Base-by-base conservation (phyloP, 1,284 basidiomycete species). In the Phellinidium pouzarii region DNA sequence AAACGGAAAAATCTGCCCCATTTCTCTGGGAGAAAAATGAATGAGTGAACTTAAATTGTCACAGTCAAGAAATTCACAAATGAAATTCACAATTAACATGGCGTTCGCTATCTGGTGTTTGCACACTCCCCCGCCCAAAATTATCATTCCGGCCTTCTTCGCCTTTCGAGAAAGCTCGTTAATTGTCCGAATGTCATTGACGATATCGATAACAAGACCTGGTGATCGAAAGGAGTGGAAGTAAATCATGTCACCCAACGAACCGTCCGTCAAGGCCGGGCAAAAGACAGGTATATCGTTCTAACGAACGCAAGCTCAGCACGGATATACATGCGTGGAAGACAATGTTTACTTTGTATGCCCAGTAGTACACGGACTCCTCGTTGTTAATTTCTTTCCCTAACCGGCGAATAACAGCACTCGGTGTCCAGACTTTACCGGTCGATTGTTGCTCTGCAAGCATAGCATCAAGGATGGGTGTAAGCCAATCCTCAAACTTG, bases 71-170 rank as follows among this genome's bases (percentile, higher is more conserved):
- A 38, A n/a, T n/a, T n/a, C n/a, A n/a, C 53, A 53, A 53, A 43
- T 12, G 8, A 4, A 9, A 68, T 76, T 64, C 66, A 95, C 94
- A 65, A 99, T 97, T 20, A 99, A 74, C 96, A 99, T 98, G 1
- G 95, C 94, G 64, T 99, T 99, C 14, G 94, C 94, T 54, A 99
- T 97, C 66, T 99, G 96, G 67, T 99, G 96, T 69, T 99, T 99
- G 76, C 95, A 98, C 6, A 99, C 95, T 1, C 96, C 96, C 12
- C 96, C 96, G 11, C 96, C 96, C 5, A 99, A 80, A 53, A 99
- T 86, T 62, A 99, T 94, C 92, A 99, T 99, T 2, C 96, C 96
- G 4, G 96, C 96, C 68, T 94, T 95, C 59, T 82, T 85, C 27
- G 94, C 87, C 60, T 82, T 86, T 54, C 97, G 80, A 11, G 91